These are phyloP conservation scores for Fusarium tanahbumbuense DNA, from an alignment of 2,329 filamentous ascomycete species.

Conservation along the genomic window DNA sequence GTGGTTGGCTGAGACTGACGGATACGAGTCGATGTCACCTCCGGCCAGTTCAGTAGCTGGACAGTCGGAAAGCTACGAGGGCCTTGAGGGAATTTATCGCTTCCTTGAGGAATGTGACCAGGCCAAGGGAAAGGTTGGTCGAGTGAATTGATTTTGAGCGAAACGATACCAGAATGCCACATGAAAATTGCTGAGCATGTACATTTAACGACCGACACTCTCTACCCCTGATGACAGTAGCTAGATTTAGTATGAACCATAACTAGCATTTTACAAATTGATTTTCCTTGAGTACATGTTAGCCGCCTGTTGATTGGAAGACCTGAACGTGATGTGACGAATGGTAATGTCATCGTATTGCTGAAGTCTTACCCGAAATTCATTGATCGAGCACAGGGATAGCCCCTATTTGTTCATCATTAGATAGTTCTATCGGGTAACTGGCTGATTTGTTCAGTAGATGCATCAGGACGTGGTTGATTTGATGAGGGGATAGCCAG, in stretches of 20 bases:
- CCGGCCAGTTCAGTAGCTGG: constrained; percentile 58
- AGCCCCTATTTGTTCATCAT: not conserved
- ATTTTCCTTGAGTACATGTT: constrained; percentile 36
- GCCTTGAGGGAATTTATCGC: constrained; percentile 67
- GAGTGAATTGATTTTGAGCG: constrained; percentile 39
- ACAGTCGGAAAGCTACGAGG: constrained; percentile 63
- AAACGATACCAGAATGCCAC: constrained; percentile 35
- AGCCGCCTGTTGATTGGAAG: not conserved
- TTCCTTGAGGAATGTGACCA: constrained; percentile 70
- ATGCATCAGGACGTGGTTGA: constrained; percentile 26
- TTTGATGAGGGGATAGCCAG: constrained; percentile 6
- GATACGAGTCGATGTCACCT: constrained; percentile 64
- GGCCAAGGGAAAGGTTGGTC: constrained; percentile 50
- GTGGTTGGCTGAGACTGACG: constrained; percentile 61
- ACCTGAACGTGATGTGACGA: not conserved
- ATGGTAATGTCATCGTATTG: not conserved
- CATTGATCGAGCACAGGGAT: not conserved
- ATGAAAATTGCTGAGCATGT: constrained; percentile 18
- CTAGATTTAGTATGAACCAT: constrained; percentile 29
- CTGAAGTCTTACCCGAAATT: not conserved
- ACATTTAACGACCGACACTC: constrained; percentile 44
- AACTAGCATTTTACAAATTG: constrained; percentile 39
- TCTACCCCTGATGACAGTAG: constrained; percentile 37
- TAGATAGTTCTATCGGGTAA: constrained; percentile 22
- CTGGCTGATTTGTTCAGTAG: constrained; percentile 20